A percentile compares a stretch with the other conserved stretches of the same genome.
phyloP scores from a whole-genome alignment of 148 eudicot genomes.

The Diospyros kaki region DNA sequence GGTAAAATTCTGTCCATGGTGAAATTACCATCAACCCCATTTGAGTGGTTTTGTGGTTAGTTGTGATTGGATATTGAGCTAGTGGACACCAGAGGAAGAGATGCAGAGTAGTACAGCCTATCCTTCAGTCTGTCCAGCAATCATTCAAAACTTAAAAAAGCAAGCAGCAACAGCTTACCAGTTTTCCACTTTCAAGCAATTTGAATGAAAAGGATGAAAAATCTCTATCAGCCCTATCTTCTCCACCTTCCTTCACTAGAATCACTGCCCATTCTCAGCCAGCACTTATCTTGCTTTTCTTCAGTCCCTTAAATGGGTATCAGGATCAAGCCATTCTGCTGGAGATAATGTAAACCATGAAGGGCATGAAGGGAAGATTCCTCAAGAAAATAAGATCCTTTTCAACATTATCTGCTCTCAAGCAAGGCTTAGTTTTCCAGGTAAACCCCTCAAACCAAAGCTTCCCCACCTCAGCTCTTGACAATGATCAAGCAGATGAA shows the following conservation, averaged over 20 bases:
- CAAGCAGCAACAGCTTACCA: slow-evolving; percentile 6
- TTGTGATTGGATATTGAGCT: neutral
- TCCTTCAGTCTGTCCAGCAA: neutral
- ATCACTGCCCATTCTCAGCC: neutral
- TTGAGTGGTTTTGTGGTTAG: too few relatives aligned
- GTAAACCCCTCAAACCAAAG: slow-evolving; percentile 5
- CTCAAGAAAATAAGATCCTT: slow-evolving; percentile 27
- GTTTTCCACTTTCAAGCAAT: slow-evolving; percentile 9
- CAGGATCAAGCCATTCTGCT: neutral
- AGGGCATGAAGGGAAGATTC: slow-evolving; percentile 27
- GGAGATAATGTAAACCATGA: slow-evolving; percentile 14
- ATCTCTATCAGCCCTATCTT: slow-evolving; percentile 1
- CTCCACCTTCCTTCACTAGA: neutral
- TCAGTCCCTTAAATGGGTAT: neutral
- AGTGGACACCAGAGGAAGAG: neutral
- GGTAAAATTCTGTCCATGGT: too few relatives aligned
- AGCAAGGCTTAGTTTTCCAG: slow-evolving; percentile 17
- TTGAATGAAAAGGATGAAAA: neutral
- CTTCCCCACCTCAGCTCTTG: neutral
- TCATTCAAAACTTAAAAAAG: slow-evolving; percentile 14
- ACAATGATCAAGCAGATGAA: neutral
- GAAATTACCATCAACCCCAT: too few relatives aligned
- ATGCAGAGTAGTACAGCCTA: slow-evolving; percentile 5
- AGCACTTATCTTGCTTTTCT: neutral
- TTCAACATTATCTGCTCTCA: slow-evolving; percentile 21